These are phyloP conservation scores for Suillus placidus DNA, from an alignment of 768 basidiomycete genomes.

Conservation along the genomic window DNA sequence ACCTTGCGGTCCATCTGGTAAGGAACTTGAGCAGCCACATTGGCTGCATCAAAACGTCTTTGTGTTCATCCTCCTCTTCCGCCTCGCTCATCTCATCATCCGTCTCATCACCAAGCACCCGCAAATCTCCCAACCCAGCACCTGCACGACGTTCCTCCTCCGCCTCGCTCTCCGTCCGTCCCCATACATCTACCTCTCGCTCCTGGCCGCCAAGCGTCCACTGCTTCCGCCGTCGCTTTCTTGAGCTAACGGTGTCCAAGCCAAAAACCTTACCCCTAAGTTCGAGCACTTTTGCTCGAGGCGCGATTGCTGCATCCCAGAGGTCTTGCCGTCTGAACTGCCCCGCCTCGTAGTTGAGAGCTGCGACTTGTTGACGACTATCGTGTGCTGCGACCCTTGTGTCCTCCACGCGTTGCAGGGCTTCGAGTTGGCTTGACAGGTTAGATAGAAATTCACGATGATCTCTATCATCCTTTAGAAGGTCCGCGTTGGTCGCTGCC, in stretches of 20 bases:
- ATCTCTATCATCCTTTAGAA: constrained; percentile 60
- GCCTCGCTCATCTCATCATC: constrained; percentile 32
- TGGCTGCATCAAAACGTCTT: constrained; percentile 55
- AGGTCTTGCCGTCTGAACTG: constrained; percentile 68
- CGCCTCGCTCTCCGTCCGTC: constrained; percentile 75
- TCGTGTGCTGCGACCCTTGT: constrained; percentile 53
- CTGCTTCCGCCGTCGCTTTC: constrained; percentile 65
- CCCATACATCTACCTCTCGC: constrained; percentile 64
- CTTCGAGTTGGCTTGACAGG: constrained; percentile 48
- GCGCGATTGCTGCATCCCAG: constrained; percentile 64
- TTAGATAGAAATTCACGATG: constrained; percentile 51
- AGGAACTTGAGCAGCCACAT: constrained; percentile 80
- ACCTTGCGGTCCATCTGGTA: constrained; percentile 72
- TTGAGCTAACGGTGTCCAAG: constrained; percentile 50
- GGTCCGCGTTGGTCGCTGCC: constrained; percentile 52
- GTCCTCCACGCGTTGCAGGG: constrained; percentile 54
- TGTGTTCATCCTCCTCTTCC: constrained; percentile 32
- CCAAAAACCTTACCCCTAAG: constrained; percentile 73
- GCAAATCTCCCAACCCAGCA: constrained; percentile 19
- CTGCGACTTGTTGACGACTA: constrained; percentile 51
- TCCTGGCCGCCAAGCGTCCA: constrained; percentile 68
- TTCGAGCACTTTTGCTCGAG: constrained; percentile 63
- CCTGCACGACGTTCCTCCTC: constrained; percentile 61
- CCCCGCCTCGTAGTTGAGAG: constrained; percentile 70
- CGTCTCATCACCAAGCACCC: constrained; percentile 30